phyloP scores from a whole-genome alignment of 495 filamentous ascomycete species.

The Neurospora sp. region DNA sequence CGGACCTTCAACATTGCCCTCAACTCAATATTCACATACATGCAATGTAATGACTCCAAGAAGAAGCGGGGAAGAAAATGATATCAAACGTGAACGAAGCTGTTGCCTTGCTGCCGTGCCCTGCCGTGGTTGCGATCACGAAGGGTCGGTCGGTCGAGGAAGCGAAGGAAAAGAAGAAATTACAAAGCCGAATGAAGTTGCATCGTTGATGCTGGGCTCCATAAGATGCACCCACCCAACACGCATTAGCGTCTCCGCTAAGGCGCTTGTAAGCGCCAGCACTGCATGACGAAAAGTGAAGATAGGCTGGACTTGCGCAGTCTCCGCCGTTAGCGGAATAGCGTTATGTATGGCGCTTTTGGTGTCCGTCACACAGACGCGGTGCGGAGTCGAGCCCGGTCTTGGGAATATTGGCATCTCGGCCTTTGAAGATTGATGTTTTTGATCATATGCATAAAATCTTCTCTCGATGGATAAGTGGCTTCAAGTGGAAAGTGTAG shows the following conservation, averaged over 20 bases:
- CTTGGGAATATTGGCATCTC: not conserved
- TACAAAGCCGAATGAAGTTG: not conserved
- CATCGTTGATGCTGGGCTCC: not conserved
- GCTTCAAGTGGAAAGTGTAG: not conserved
- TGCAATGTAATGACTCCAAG: too few relatives aligned
- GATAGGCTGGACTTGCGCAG: too few relatives aligned
- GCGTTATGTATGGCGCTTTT: not conserved
- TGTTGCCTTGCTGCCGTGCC: too few relatives aligned
- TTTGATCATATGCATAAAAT: too few relatives aligned
- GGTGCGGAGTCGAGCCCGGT: not conserved
- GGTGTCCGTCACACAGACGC: not conserved
- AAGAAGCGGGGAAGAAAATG: not conserved
- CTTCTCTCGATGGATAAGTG: too few relatives aligned
- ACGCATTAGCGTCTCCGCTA: not conserved
- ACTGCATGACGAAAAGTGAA: not conserved
- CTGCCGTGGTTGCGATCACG: not conserved
- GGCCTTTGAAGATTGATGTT: not conserved
- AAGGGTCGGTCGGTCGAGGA: too few relatives aligned
- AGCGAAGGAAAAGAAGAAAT: too few relatives aligned
- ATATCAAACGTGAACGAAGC: not conserved
- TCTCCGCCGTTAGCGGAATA: too few relatives aligned
- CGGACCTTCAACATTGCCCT: too few relatives aligned
- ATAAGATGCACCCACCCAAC: not conserved
- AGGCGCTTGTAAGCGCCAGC: slow-evolving; percentile 24
- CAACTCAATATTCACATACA: too few relatives aligned